Percentiles rank a stretch among this genome's conserved stretches.
phyloP scores from a whole-genome alignment of 305 asterid genomes.

The Solanum hybrid region DNA sequence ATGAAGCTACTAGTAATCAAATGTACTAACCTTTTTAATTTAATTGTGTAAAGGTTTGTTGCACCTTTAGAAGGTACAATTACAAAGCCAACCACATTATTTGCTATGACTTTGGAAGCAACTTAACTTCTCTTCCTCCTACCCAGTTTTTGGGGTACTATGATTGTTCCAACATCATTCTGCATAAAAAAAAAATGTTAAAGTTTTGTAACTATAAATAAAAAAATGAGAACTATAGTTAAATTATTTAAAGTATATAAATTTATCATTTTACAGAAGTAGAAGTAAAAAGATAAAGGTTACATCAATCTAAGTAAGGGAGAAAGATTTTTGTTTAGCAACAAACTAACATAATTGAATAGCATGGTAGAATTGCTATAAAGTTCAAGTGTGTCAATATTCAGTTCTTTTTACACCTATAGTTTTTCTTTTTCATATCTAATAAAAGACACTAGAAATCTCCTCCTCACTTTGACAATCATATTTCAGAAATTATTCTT shows the following conservation, averaged over 20 bases:
- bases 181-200: background rate
- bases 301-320: background rate
- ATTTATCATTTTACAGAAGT: background rate
- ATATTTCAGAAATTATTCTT: background rate
- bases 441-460: background rate
- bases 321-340: background rate
- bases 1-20: background rate
- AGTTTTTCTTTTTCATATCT: background rate
- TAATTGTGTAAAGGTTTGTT: background rate
- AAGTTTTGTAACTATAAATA: background rate
- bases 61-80: background rate
- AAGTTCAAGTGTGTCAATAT: background rate
- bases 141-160: background rate
- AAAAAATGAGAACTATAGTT: background rate
- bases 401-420: background rate
- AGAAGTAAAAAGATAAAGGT: background rate
- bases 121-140: background rate
- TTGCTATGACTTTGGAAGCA: background rate
- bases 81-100: background rate
- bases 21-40: background rate
- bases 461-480: background rate
- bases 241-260: background rate
- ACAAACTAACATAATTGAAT: background rate
- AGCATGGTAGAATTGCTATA: background rate
- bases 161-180: background rate